Evolutionary conservation across 257 asterid species (phyloP), one percentile per base, ranked within the genome.

Genomic region (Solanum piurae): DNA sequence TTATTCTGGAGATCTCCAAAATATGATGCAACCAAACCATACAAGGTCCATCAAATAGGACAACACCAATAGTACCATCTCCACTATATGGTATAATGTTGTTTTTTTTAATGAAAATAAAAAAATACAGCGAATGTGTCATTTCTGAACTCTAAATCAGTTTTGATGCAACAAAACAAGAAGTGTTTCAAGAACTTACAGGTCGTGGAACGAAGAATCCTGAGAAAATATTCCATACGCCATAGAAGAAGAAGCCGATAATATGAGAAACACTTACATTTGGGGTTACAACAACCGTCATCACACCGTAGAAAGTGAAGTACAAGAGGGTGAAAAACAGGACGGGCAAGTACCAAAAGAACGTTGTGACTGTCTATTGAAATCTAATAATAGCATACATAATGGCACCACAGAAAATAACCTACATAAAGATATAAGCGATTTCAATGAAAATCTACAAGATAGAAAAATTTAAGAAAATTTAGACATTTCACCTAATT

Each of bases 61-160:
- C 92, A 88, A 49, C 74, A 91, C 95, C 97, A 95, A 73, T 93
- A 94, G 91, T 93, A 93, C 98, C 98, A 95, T 92, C 96, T 92
- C 98, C 98, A 95, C 96, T 95, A 95, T 8, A 94, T 37, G 2
- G 98, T 94, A 13, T 94, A 92, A 77, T 92, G 88, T 96, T 95
- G 5, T 91, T 86, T 29, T 86, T 29, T 20, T 10, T 10, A 62
- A 9, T 11, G 46, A 55, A 62, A 11, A 77, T 11, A 62, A 68
- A 12, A 46, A 52, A 55, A 12, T 12, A 4, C 16, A 11, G 7
- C 12, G 29, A 23, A 60, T 29, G 86, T 76, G 79, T 64, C 7
- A 7, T 71, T 71, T 31, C 52, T 5, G 13, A 27, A 83, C 25
- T 87, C 25, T 86, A 29, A 44, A 55, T 75, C 16, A 9, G 25